Conservation (phyloP, 208 protist species). For the Endotrypanum monterogeii region DNA sequence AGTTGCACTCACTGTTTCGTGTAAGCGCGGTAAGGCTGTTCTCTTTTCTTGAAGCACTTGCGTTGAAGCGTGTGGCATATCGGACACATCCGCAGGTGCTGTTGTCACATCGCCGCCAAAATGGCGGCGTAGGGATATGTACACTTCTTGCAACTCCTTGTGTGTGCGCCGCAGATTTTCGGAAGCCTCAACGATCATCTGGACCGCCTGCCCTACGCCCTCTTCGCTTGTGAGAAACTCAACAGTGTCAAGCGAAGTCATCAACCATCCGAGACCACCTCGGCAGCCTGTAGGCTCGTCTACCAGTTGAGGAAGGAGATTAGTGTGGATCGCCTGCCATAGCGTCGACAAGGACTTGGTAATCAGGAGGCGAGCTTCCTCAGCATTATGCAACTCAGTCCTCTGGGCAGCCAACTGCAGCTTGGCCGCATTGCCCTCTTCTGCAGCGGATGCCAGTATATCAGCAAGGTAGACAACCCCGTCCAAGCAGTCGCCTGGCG, state of each 20-base stretch:
- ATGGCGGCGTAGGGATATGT: background rate
- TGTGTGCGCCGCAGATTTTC: background rate
- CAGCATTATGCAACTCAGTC: background rate
- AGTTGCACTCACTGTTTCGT: slow-evolving; percentile 6
- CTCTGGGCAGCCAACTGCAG: background rate
- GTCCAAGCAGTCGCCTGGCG: background rate
- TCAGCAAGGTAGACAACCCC: background rate
- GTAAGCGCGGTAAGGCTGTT: background rate
- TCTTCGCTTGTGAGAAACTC: background rate
- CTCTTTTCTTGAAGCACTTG: background rate
- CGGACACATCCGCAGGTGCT: background rate
- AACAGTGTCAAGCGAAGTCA: background rate
- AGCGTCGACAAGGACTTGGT: background rate
- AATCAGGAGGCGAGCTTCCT: background rate
- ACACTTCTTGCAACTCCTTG: slow-evolving; percentile 4
- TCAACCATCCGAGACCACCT: background rate
- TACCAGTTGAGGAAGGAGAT: slow-evolving; percentile 17
- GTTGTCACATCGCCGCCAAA: slow-evolving; percentile 15
- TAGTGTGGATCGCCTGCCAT: slow-evolving; percentile 3
- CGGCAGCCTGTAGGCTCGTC: background rate
- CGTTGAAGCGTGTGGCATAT: background rate
- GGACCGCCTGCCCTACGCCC: slow-evolving; percentile 1
- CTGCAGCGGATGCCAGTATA: slow-evolving; percentile 4
- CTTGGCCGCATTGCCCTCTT: background rate
- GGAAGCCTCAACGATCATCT: slow-evolving; percentile 2